phyloP scores from a whole-genome alignment of 352 stramenopile species.

The Phytophthora nicotianae region DNA sequence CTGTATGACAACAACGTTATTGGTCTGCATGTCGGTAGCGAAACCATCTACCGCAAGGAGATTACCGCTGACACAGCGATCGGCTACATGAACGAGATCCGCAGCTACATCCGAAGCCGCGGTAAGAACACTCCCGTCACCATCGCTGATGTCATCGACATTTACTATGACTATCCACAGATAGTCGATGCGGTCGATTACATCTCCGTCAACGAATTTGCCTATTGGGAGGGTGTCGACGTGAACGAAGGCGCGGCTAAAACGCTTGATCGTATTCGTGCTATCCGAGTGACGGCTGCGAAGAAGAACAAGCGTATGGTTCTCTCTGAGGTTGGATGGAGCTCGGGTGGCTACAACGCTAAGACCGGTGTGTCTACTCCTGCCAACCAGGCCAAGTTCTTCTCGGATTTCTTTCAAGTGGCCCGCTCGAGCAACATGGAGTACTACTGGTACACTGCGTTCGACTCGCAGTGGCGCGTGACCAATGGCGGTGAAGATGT shows the following conservation, averaged over 20 bases:
- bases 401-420: conserved; percentile 70
- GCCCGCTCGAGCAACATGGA: conserved; percentile 49
- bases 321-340: conserved; percentile 79
- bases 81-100: conserved; percentile 66
- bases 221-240: conserved; percentile 67
- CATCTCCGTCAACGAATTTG: conserved; percentile 82
- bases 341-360: conserved; percentile 42
- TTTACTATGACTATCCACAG: conserved; percentile 64
- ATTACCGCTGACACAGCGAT: conserved; percentile 53
- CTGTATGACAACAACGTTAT: conserved; percentile 58
- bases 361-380: conserved; percentile 44
- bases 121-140: conserved; percentile 59
- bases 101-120: conserved; percentile 44
- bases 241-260: conserved; percentile 50
- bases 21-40: conserved; percentile 63
- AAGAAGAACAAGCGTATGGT: conserved; percentile 62
- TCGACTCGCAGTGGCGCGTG: conserved; percentile 68
- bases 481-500: conserved; percentile 52
- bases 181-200: conserved; percentile 70
- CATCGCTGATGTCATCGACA: conserved; percentile 74
- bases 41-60: conserved; percentile 74
- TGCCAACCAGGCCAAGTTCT: conserved; percentile 68
- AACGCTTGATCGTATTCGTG: conserved; percentile 63
- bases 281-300: conserved; percentile 48
- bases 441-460: conserved; percentile 81